These are phyloP conservation scores for Ramaria sp. DNA, from an alignment of 768 basidiomycete species.

Conservation along the genomic window DNA sequence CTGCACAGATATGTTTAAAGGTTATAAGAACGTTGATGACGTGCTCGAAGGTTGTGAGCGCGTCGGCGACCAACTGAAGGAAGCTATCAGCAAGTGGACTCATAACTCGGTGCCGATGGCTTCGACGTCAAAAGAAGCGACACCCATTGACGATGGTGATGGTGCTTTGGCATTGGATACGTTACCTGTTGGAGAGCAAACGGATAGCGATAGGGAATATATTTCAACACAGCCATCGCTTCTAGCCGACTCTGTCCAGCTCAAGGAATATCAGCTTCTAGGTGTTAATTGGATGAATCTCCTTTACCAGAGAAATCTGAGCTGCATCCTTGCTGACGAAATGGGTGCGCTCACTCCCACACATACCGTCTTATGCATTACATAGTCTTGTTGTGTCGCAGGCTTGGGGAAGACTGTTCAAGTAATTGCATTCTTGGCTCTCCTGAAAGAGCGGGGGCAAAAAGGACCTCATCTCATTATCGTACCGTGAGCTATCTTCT, in stretches of 20 bases:
- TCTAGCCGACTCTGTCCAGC: slow-evolving; percentile 51
- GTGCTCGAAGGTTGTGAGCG: slow-evolving; percentile 83
- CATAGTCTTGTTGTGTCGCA: slow-evolving; percentile 20
- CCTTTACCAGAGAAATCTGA: slow-evolving; percentile 66
- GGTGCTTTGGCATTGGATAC: slow-evolving; percentile 51
- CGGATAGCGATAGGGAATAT: slow-evolving; percentile 40
- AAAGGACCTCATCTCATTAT: slow-evolving; percentile 87
- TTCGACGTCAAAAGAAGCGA: slow-evolving; percentile 12
- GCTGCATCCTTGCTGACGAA: slow-evolving; percentile 97
- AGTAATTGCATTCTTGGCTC: slow-evolving; percentile 93
- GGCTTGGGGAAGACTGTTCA: slow-evolving; percentile 98
- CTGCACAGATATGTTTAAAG: slow-evolving; percentile 71
- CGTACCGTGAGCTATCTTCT: slow-evolving; percentile 65
- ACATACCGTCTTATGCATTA: not conserved
- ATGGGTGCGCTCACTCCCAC: slow-evolving; percentile 61
- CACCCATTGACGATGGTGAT: slow-evolving; percentile 32
- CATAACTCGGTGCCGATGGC: slow-evolving; percentile 21
- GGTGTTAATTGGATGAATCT: slow-evolving; percentile 98
- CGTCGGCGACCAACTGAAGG: slow-evolving; percentile 65
- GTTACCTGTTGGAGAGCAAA: slow-evolving; percentile 22
- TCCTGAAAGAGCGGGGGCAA: slow-evolving; percentile 68
- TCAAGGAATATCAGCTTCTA: slow-evolving; percentile 95
- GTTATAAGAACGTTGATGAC: slow-evolving; percentile 80
- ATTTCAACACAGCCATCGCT: slow-evolving; percentile 63
- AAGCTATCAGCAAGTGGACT: slow-evolving; percentile 74